Evolutionary conservation across 345 rosid species (phyloP).

Genomic region (Balakata baccata): DNA sequence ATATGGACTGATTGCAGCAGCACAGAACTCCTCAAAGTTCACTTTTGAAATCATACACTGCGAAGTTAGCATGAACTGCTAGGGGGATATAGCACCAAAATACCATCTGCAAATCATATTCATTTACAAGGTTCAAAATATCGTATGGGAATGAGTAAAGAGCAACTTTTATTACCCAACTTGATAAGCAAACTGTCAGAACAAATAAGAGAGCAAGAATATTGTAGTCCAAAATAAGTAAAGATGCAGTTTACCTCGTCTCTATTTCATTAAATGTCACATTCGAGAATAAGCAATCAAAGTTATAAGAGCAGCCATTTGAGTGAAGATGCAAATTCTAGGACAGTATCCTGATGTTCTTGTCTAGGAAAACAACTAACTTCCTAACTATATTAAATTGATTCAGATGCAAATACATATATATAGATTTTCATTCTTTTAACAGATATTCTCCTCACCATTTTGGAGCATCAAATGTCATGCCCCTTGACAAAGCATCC

Average conservation of each 20-base stretch:
- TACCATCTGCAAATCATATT: not conserved
- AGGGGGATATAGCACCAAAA: not conserved
- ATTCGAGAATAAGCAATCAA: not conserved
- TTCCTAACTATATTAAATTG: not conserved
- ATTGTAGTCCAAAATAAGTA: not conserved
- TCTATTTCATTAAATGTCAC: not conserved
- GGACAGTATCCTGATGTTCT: not conserved
- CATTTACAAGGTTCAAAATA: not conserved
- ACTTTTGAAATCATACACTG: conserved; percentile 1
- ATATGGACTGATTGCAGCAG: conserved; percentile 28
- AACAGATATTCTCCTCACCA: not conserved
- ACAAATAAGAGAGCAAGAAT: not conserved
- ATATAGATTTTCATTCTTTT: not conserved
- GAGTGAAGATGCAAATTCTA: not conserved
- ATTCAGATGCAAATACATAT: too few species aligned
- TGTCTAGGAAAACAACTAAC: not conserved
- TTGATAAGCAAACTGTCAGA: not conserved
- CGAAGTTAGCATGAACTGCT: not conserved
- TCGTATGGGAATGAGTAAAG: too few species aligned
- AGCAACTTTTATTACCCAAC: not conserved
- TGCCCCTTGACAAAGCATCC: not conserved
- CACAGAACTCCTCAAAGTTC: conserved; percentile 32
- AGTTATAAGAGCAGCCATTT: not conserved
- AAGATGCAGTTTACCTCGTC: not conserved
- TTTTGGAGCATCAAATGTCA: not conserved